Conservation (phyloP, 2,329 filamentous ascomycete species). For the Hypomyces rosellus region DNA sequence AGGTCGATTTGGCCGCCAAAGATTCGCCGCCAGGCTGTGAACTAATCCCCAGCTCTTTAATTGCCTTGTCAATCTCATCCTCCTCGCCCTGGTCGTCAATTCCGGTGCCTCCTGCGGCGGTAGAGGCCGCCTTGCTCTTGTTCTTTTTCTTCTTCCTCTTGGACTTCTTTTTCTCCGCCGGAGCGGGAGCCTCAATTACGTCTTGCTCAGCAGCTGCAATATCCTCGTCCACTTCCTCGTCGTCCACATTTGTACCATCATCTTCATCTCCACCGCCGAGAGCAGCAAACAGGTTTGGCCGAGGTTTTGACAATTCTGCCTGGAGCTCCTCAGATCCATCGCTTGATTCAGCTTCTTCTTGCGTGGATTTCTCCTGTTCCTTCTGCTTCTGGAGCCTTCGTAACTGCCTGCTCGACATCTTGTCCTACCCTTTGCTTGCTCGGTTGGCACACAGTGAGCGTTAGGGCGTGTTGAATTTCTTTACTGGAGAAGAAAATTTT, state of each 20-base stretch:
- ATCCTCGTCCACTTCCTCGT: slow-evolving; percentile 25
- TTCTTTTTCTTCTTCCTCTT: slow-evolving; percentile 30
- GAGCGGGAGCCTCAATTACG: slow-evolving; percentile 15
- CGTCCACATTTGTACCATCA: slow-evolving; percentile 26
- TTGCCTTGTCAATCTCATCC: slow-evolving; percentile 52
- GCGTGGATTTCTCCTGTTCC: slow-evolving; percentile 28
- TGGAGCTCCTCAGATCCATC: slow-evolving; percentile 27
- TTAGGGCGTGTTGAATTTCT: no score
- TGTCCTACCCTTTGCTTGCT: not conserved
- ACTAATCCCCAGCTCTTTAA: slow-evolving; percentile 42
- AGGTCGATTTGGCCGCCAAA: not conserved
- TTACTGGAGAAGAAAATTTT: no score
- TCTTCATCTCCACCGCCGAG: slow-evolving; percentile 38
- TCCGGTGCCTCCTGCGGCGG: slow-evolving; percentile 12
- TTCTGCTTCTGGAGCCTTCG: slow-evolving; percentile 47
- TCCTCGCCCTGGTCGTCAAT: slow-evolving; percentile 21
- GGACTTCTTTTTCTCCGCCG: slow-evolving; percentile 22
- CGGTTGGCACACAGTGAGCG: no score
- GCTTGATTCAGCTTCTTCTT: slow-evolving; percentile 21
- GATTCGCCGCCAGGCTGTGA: slow-evolving; percentile 9
- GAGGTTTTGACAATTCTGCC: slow-evolving; percentile 30
- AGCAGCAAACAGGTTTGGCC: slow-evolving; percentile 46
- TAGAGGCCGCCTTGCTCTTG: slow-evolving; percentile 22
- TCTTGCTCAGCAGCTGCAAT: slow-evolving; percentile 3
- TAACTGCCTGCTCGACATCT: slow-evolving; percentile 47